A percentile compares a stretch with the other conserved stretches of the same genome.
Conservation (phyloP, 2,329 filamentous ascomycete genomes). For the Fusarium sp. region DNA sequence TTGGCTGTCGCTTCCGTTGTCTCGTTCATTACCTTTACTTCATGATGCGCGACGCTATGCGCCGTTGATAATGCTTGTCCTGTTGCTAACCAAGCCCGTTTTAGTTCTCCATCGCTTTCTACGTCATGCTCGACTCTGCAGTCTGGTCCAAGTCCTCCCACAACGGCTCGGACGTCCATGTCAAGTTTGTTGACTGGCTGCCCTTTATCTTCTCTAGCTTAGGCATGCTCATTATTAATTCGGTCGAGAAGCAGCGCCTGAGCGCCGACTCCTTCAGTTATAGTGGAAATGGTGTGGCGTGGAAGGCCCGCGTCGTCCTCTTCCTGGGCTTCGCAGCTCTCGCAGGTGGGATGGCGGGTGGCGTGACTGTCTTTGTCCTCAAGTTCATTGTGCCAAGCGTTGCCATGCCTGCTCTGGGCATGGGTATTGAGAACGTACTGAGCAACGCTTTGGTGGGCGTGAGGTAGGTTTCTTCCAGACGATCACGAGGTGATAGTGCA, state of each 20-base stretch:
- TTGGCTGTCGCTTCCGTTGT: neutral
- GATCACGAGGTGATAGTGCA: neutral
- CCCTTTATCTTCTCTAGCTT: slow-evolving; percentile 72
- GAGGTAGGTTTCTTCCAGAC: slow-evolving; percentile 54
- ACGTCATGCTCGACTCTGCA: slow-evolving; percentile 72
- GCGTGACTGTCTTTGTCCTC: slow-evolving; percentile 73
- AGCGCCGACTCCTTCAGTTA: slow-evolving; percentile 71
- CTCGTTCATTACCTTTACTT: neutral
- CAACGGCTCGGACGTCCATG: slow-evolving; percentile 68
- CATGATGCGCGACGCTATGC: neutral
- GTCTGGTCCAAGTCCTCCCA: slow-evolving; percentile 70
- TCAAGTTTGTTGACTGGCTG: slow-evolving; percentile 75
- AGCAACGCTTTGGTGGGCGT: slow-evolving; percentile 70
- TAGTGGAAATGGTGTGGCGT: slow-evolving; percentile 69
- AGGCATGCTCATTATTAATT: slow-evolving; percentile 77
- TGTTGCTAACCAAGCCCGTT: slow-evolving; percentile 23
- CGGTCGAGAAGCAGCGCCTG: slow-evolving; percentile 71
- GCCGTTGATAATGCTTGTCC: neutral
- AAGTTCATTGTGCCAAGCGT: slow-evolving; percentile 69
- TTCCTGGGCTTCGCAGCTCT: slow-evolving; percentile 73
- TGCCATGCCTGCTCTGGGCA: slow-evolving; percentile 66
- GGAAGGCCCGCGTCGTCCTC: slow-evolving; percentile 73
- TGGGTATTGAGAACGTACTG: slow-evolving; percentile 73
- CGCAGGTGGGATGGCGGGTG: slow-evolving; percentile 73
- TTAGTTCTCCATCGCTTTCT: slow-evolving; percentile 74